phyloP scores from a whole-genome alignment of 768 basidiomycete genomes.

The Mycena olivaceomarginata region DNA sequence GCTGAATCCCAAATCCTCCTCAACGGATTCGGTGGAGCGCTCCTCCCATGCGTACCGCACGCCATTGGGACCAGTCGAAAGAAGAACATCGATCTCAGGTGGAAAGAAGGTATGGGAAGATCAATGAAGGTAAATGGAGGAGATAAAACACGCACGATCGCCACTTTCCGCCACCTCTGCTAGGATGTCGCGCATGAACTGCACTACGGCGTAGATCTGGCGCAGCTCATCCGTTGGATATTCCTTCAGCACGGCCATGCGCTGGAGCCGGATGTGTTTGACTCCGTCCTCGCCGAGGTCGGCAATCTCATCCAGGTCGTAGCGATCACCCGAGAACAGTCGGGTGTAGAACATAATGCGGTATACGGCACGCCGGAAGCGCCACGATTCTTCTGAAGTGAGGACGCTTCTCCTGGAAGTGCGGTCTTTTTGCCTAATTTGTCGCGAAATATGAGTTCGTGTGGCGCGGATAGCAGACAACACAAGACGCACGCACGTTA shows the following conservation, averaged over 20 bases:
- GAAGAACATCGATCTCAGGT: slow-evolving; percentile 4
- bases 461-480: too few species aligned
- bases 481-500: slow-evolving; percentile 38
- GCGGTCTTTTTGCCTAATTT: neutral
- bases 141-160: neutral
- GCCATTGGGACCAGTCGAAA: slow-evolving; percentile 1
- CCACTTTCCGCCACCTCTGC: neutral
- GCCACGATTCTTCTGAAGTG: slow-evolving; percentile 47
- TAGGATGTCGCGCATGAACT: slow-evolving; percentile 11
- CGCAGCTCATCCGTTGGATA: slow-evolving; percentile 13
- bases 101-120: too few species aligned
- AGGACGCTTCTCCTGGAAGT: slow-evolving; percentile 41
- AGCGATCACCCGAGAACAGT: neutral
- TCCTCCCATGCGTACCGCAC: slow-evolving; percentile 8
- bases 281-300: neutral
- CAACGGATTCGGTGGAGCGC: neutral
- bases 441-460: neutral
- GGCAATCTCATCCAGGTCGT: neutral
- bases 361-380: slow-evolving; percentile 48
- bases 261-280: neutral
- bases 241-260: slow-evolving; percentile 9
- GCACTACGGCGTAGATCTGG: slow-evolving; percentile 1
- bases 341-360: slow-evolving; percentile 21
- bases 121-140: neutral
- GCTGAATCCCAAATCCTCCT: neutral